Conservation (phyloP, 257 asterid species). For the Primulina tabacum region DNA sequence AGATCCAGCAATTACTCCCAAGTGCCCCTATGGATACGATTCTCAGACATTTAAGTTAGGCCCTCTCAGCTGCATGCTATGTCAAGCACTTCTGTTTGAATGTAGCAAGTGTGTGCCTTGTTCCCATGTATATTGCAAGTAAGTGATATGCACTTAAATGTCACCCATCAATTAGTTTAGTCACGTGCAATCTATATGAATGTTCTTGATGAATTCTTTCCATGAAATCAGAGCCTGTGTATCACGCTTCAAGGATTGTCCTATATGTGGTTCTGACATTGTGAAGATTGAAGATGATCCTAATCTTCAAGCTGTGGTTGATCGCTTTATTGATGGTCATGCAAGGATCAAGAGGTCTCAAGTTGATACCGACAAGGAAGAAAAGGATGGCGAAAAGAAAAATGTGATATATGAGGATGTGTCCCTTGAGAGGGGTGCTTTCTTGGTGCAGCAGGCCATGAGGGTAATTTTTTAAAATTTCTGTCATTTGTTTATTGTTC, state of each 20-base stretch:
- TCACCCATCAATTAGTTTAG: neutral
- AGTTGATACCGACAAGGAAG: slow-evolving; percentile 56
- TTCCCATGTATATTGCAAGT: slow-evolving; percentile 92
- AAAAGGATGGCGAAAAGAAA: slow-evolving; percentile 47
- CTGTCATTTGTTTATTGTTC: slow-evolving; percentile 10
- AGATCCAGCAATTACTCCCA: slow-evolving; percentile 41
- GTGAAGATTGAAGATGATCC: slow-evolving; percentile 80
- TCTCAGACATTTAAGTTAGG: slow-evolving; percentile 90
- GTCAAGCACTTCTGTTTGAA: slow-evolving; percentile 89
- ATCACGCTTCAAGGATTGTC: slow-evolving; percentile 88
- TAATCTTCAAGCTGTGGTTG: slow-evolving; percentile 80
- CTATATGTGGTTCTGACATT: slow-evolving; percentile 94
- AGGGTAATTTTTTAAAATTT: slow-evolving; percentile 49
- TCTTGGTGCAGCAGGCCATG: slow-evolving; percentile 98
- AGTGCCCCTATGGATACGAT: slow-evolving; percentile 67
- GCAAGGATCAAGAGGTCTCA: slow-evolving; percentile 91
- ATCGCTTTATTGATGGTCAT: slow-evolving; percentile 97
- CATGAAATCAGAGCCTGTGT: slow-evolving; percentile 63
- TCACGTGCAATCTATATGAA: slow-evolving; percentile 3
- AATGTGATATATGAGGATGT: slow-evolving; percentile 88
- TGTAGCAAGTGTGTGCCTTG: slow-evolving; percentile 94
- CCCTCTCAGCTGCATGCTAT: slow-evolving; percentile 88
- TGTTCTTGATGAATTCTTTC: slow-evolving; percentile 20
- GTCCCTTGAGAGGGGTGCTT: slow-evolving; percentile 90
- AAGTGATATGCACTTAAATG: slow-evolving; percentile 29